These are phyloP conservation scores for Corymbia calophylla DNA, from an alignment of 441 rosid genomes.

Conservation along the genomic window DNA sequence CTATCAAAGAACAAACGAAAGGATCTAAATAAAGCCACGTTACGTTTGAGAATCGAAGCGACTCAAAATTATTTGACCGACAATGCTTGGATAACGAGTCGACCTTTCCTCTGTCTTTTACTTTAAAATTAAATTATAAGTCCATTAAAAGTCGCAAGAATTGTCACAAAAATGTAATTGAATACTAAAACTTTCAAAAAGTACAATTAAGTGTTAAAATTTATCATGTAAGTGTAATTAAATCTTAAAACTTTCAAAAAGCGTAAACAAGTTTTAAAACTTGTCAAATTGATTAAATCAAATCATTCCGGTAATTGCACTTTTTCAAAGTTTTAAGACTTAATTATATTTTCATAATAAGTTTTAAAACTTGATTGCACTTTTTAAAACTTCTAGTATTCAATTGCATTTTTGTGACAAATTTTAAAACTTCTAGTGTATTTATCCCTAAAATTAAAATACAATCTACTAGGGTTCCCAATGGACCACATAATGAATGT, in stretches of 20 bases:
- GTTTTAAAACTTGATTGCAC: background rate
- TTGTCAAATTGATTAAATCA: too few species aligned
- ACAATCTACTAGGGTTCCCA: background rate
- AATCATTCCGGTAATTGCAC: background rate
- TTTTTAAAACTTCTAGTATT: too few species aligned
- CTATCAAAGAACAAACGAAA: background rate
- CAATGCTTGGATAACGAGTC: background rate
- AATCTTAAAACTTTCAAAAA: too few species aligned
- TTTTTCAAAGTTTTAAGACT: too few species aligned
- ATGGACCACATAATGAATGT: background rate
- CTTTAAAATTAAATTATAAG: background rate
- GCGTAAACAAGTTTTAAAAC: too few species aligned
- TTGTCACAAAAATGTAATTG: rapidly evolving
- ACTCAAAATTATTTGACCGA: background rate
- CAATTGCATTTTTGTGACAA: background rate
- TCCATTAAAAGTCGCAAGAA: too few species aligned
- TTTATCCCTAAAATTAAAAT: background rate
- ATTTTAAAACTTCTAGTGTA: too few species aligned
- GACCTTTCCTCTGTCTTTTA: background rate
- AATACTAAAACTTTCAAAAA: too few species aligned
- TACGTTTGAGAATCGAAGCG: background rate
- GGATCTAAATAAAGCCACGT: background rate
- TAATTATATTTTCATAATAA: too few species aligned
- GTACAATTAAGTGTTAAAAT: background rate
- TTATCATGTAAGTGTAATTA: too few species aligned